Conservation (phyloP, 495 filamentous ascomycete genomes). For the Hyaloscypha finlandica region DNA sequence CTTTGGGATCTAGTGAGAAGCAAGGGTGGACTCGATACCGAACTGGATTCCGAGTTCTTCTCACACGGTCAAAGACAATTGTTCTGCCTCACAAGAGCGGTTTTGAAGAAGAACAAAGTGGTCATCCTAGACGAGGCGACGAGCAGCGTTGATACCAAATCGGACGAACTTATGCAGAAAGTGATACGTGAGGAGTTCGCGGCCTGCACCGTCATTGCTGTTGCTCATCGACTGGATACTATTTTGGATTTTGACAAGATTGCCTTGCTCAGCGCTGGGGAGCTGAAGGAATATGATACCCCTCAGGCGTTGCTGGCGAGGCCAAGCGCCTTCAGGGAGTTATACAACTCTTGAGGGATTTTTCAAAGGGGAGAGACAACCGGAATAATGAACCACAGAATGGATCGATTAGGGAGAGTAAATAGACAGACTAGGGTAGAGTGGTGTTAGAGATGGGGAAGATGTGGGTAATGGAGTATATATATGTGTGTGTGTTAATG, state of each 20-base stretch:
- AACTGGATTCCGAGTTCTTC: constrained; percentile 41
- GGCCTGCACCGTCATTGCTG: constrained; percentile 59
- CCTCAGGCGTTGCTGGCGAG: constrained; percentile 18
- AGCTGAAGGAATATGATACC: constrained; percentile 21
- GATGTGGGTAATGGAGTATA: no score
- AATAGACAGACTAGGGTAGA: no score
- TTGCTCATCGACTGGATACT: constrained; percentile 64
- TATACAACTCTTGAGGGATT: constrained; percentile 18
- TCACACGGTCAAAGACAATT: constrained; percentile 50
- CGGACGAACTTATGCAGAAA: constrained; percentile 59
- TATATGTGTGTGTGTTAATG: no score
- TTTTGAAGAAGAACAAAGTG: constrained; percentile 37
- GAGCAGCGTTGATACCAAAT: constrained; percentile 55
- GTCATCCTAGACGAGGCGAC: constrained; percentile 51
- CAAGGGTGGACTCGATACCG: constrained; percentile 44
- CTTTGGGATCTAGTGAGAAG: constrained; percentile 41
- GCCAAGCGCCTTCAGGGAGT: constrained; percentile 11
- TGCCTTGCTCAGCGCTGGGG: constrained; percentile 43
- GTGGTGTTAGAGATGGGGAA: no score
- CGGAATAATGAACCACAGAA: no score
- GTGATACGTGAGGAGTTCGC: constrained; percentile 60
- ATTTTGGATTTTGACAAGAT: constrained; percentile 51
- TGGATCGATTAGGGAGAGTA: no score
- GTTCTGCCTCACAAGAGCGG: constrained; percentile 48
- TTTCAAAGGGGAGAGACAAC: no score